These are phyloP conservation scores for Boletus rufocinnamomeus DNA, from an alignment of 768 basidiomycete species.

Conservation along the genomic window DNA sequence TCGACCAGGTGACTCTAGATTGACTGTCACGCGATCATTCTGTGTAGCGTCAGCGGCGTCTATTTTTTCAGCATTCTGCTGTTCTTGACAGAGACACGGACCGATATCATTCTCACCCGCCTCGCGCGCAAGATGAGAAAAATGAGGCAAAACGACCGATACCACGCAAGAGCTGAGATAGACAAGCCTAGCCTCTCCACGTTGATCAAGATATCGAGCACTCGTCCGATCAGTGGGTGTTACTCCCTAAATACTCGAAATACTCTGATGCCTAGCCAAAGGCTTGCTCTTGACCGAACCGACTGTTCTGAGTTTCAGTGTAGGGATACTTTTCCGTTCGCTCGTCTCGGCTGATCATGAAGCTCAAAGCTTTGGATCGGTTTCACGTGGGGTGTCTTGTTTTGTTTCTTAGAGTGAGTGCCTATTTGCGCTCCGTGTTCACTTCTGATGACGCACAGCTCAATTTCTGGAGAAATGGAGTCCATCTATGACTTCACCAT, in stretches of 20 bases:
- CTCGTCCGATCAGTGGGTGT: constrained; percentile 68
- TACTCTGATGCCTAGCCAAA: constrained; percentile 6
- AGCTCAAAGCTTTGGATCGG: constrained; percentile 62
- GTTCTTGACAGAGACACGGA: constrained; percentile 72
- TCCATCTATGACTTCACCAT: constrained; percentile 59
- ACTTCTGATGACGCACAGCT: constrained; percentile 37
- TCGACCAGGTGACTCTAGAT: constrained; percentile 1
- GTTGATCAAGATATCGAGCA: constrained; percentile 69
- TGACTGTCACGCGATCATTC: neutral
- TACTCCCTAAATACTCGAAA: neutral
- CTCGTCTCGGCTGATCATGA: constrained; percentile 5
- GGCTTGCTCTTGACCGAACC: constrained; percentile 51
- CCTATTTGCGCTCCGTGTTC: neutral
- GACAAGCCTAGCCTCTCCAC: constrained; percentile 56
- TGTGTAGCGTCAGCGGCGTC: constrained; percentile 49
- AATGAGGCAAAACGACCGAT: constrained; percentile 61
- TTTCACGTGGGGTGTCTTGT: constrained; percentile 77
- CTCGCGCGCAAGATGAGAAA: constrained; percentile 65
- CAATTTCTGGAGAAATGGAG: constrained; percentile 56
- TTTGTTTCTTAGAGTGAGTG: constrained; percentile 60
- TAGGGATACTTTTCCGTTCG: constrained; percentile 34
- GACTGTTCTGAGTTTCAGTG: constrained; percentile 71
- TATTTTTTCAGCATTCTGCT: constrained; percentile 53
- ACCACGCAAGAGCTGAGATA: constrained; percentile 63
- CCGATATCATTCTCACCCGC: constrained; percentile 66